A percentile compares a stretch with the other conserved stretches of the same genome.
Evolutionary conservation across 202 grass and related monocot genomes (phyloP).

Genomic region (Carex arenaria): DNA sequence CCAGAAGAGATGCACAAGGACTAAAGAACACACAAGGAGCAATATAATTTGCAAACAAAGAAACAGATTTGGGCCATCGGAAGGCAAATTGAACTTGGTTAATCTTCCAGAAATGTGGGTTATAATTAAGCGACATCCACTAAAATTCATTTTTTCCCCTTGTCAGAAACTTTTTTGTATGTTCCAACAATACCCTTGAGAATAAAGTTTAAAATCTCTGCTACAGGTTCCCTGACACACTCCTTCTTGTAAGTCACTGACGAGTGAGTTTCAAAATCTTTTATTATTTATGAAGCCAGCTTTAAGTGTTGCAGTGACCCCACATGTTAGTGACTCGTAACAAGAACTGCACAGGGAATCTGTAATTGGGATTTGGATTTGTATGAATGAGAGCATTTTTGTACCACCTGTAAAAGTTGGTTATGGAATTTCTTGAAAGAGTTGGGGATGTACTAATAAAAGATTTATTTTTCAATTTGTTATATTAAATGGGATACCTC

Average conservation of each 20-base stretch:
- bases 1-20: neutral
- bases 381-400: neutral
- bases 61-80: neutral
- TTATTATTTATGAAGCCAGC: neutral
- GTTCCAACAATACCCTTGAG: neutral
- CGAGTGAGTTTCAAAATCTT: neutral
- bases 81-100: neutral
- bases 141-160: neutral
- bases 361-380: neutral
- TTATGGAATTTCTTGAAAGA: neutral
- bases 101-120: neutral
- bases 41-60: neutral
- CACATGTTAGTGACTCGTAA: neutral
- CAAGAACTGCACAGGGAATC: neutral
- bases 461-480: slow-evolving; percentile 1
- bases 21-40: neutral
- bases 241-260: neutral
- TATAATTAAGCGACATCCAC: neutral
- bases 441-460: neutral
- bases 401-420: neutral
- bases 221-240: neutral
- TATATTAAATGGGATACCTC: neutral
- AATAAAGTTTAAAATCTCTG: neutral
- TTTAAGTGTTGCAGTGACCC: neutral
- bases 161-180: neutral